Base-by-base conservation (phyloP, 129 eudicot genomes). In the Deinandra increscens region DNA sequence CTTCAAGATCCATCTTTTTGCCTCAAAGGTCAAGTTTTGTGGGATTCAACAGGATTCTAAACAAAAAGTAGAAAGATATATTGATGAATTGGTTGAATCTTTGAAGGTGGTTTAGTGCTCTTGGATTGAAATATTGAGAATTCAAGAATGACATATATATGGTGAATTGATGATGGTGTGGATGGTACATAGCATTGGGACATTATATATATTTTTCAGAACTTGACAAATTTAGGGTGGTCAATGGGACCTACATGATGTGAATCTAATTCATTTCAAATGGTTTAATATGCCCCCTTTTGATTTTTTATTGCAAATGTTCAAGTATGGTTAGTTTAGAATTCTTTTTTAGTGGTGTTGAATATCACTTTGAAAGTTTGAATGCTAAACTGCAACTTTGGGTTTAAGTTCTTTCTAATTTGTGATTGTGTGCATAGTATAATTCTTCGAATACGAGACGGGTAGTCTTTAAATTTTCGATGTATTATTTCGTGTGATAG, bases 1-100 rank as follows among this genome's bases (percentile, higher is more conserved):
- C 91, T 36, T 90, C 84, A 82, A 90, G 80, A 84, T 86, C 97
- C 94, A 86, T 84, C 58, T 79, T 76, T 23, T 70, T 23, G 8
- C 59, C 63, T 42, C 62, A 66, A 74, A 49, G 20, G 5, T 38
- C 58, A 41, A 72, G 29, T 19, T 31, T 54, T 61, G 19, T 26
- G 45, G 38, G 51, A 58, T 66, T 26, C 59, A 66, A 54, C 55
- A 60, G 34, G 78, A 61, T 33, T 51, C 7, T 50, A 33, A 66
- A 39, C 39, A 54, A 58, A 55, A 43, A 14, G 31, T 44, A 51
- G 50, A 66, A 33, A 11, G 19, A 4, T n/a, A n/a, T n/a, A n/a
- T 26, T 60, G 66, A 64, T 61, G 23, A 73, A 59, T 44, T 54
- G 34, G 34, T 20, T 54, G 60, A 54, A 55, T 11, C 31, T 71